Evolutionary conservation across 345 rosid genomes (phyloP), one percentile per base, ranked within the genome.

Genomic region (Noccaea bulbosa): DNA sequence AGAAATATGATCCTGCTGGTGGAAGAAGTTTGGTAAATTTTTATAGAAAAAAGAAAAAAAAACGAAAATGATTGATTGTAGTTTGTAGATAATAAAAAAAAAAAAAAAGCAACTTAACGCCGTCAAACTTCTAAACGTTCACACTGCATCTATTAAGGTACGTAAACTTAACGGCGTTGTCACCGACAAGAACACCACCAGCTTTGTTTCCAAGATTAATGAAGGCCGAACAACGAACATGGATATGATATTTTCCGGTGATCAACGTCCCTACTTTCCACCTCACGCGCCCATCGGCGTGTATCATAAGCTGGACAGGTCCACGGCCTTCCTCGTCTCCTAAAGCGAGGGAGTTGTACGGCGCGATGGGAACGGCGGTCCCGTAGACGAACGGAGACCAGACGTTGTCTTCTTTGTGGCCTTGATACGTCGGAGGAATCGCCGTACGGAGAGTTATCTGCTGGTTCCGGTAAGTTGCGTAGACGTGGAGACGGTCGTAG

Each of bases 331-430:
- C 86, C 57, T 92, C 98, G 6, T 87, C 79, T 5, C 11, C 6
- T 27, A 95, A 73, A 0, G 84, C 53, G 2, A 73, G 0, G 34
- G 87, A 65, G 82, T 87, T 87, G 77, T 83, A 85, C 3, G 99
- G 99, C 0, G 98, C 83, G 7, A 95, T 78, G 0, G 99, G 97
- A 44, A 95, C 92, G 11, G 48, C 50, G 15, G 72, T 83, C 2
- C 99, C 99, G 50, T 22, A 81, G 2, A 95, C 40, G 16, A 82
- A 79, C 2, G 99, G 99, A 0, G 99, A 92, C 99, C 99, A 92
- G 39, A 95, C 70, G 76, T 82, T 60, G 54, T 68, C 43, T 2
- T 92, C 97, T 24, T 85, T 82, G 74, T 85, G 90, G 11, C 85
- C 83, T 71, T 77, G 80, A 65, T 92, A 95, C 14, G 80, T 77